Base-by-base conservation (phyloP, 768 basidiomycete species). In the Kwoniella dendrophila region DNA sequence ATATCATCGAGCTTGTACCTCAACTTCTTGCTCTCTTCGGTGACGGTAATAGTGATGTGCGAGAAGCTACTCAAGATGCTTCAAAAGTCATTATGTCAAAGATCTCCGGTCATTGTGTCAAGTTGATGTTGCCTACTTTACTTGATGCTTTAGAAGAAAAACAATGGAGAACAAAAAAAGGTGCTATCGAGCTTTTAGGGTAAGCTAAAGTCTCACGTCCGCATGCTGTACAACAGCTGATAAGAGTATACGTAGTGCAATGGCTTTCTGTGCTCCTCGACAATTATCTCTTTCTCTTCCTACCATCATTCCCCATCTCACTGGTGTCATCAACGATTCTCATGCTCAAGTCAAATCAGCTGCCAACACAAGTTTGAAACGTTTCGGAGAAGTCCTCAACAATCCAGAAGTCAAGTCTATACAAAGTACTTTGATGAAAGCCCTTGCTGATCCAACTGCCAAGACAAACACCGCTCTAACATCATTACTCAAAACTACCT, bases 231-330 rank as follows among this genome's bases (percentile, higher is more conserved):
- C 12, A 20, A 18, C 11, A 44, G 63, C 66, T 63, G 38, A 68
- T 36, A 30, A 49, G 20, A 1, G 45, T 29, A 22, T 41, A 12
- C 29, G 33, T 43, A 73, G 73, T 24, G 90, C 93, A 84, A 98
- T 98, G 94, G 96, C 96, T 0, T 98, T 95, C 79, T 95, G 94
- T 76, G 92, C 96, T 8, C 96, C 95, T 1, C 86, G 87, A 38
- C 96, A 99, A 78, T 85, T 98, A 16, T 96, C 96, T 0, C 82
- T 92, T 20, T 98, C 95, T 0, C 83, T 99, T 2, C 95, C 95
- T 5, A 90, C 97, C 52, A 92, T 98, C 78, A 94, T 99, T 56
- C 96, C 96, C 6, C 87, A 89, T n/a, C 81, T 99, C 26, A 96
- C 94, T 20, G 90, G 87, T 4, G 93, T 96, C 50, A 82, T 99